Base-by-base conservation (phyloP, 2,329 filamentous ascomycete species). In the Sarocladium kiliense region DNA sequence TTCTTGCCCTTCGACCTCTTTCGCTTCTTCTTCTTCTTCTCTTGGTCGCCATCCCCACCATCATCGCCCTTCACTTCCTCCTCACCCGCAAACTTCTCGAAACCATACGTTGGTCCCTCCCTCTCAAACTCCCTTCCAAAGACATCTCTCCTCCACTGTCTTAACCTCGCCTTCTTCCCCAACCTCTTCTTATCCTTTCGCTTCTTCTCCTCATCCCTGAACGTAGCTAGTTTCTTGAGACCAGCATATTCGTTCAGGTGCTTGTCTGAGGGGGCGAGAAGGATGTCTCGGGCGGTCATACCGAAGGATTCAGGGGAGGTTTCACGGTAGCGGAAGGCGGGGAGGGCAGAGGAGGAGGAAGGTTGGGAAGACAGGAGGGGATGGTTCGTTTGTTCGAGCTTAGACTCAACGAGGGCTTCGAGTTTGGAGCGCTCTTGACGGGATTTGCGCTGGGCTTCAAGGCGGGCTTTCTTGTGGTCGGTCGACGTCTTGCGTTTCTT, bases 201-300 rank as follows among this genome's bases (percentile, higher is more conserved):
- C 79, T 97, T 97, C 80, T 95, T 94, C 64, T 92, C 89, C 2
- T 79, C 77, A 67, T 97, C 92, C 56, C 94, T 82, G 77, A 94
- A 99, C 4, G 89, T 79, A 3, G 93, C 92, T 57, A 97, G 82
- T 75, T 97, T 97, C 80, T 99, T 99, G 65, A 99, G 76, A 6
- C 94, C 93, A 4, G 87, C 93, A 66, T 88, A 99, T 61, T 92
- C 80, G 71, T 99, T 99, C 60, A 99, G 82, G 54, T 87, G 85
- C 47, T 84, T 77, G 73, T 99, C 94, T 44, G 87, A 88, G 0
- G 92, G 90, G 61, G 96, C 91, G 67, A 87, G 80, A 32, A 99
- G 81, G 63, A 99, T 97, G 71, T 99, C 94, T 58, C 86, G 83
- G 1, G 92, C 79, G 0, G 90, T 96, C 65, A 99, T 84, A 57